phyloP scores from a whole-genome alignment of 306 rosid genomes.

The Dryas drummondii region DNA sequence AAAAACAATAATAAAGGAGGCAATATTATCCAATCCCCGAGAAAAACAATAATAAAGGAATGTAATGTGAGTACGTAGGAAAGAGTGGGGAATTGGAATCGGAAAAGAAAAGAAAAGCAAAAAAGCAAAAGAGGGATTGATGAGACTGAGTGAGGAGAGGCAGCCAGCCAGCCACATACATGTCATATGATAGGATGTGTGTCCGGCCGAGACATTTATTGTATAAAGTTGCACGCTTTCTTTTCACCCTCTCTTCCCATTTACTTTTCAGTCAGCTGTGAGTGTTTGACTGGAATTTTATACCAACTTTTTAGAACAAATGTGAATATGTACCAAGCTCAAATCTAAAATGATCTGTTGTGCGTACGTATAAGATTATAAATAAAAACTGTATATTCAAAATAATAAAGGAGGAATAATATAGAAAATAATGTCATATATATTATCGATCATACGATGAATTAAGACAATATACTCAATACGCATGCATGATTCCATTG shows the following conservation, averaged over 20 bases:
- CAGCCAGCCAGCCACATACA: background rate
- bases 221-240: conserved; percentile 83
- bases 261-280: background rate
- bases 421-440: too few species aligned
- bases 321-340: too few species aligned
- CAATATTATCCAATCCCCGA: conserved; percentile 1
- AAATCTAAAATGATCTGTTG: too few species aligned
- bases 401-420: too few species aligned
- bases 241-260: conserved; percentile 31
- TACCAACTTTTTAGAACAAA: background rate
- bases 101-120: conserved; percentile 17
- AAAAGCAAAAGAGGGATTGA: conserved; percentile 29
- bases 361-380: too few species aligned
- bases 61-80: conserved; percentile 16
- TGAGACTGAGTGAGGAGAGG: conserved; percentile 15
- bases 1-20: background rate
- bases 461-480: too few species aligned
- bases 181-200: conserved; percentile 33
- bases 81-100: conserved; percentile 39
- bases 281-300: conserved; percentile 6
- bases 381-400: too few species aligned
- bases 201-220: conserved; percentile 57
- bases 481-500: too few species aligned
- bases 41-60: conserved; percentile 3
- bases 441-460: too few species aligned